phyloP scores from a whole-genome alignment of 179 eudicot species.

The Silene vulgaris region DNA sequence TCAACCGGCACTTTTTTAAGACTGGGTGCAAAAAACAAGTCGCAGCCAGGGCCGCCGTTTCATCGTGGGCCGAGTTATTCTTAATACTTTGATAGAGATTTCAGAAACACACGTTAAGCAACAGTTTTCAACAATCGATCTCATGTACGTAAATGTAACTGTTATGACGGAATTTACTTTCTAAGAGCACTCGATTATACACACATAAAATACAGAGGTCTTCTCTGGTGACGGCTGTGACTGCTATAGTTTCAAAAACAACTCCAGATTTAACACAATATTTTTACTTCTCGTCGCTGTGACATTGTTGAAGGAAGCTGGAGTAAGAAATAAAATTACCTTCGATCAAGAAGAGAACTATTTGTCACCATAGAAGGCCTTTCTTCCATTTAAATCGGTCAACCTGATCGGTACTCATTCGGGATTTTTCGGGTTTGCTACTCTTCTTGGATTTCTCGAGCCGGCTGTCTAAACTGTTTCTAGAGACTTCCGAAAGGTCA shows the following conservation, averaged over 20 bases:
- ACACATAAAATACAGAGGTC: slow-evolving; percentile 23
- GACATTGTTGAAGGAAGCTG: slow-evolving; percentile 35
- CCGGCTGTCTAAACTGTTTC: slow-evolving; percentile 94
- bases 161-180: slow-evolving; percentile 3
- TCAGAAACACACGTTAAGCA: not conserved
- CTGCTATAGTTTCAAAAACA: slow-evolving; percentile 22
- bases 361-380: slow-evolving; percentile 51
- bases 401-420: slow-evolving; percentile 77
- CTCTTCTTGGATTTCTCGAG: slow-evolving; percentile 79
- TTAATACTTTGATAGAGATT: not conserved
- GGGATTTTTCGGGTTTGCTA: slow-evolving; percentile 74
- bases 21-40: not conserved
- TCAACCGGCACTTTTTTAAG: not conserved
- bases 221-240: slow-evolving; percentile 16
- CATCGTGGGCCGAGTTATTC: not conserved
- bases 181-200: slow-evolving; percentile 23
- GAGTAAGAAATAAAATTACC: slow-evolving; percentile 25
- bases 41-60: not conserved
- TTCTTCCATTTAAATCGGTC: slow-evolving; percentile 60
- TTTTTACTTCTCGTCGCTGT: slow-evolving; percentile 17
- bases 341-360: slow-evolving; percentile 17
- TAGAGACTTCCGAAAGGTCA: slow-evolving; percentile 61
- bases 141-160: slow-evolving; percentile 1
- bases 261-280: slow-evolving; percentile 25
- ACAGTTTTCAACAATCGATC: slow-evolving; percentile 3